Base-by-base conservation (phyloP, 2,329 filamentous ascomycete genomes). In the Pestalotiopsis sp. region DNA sequence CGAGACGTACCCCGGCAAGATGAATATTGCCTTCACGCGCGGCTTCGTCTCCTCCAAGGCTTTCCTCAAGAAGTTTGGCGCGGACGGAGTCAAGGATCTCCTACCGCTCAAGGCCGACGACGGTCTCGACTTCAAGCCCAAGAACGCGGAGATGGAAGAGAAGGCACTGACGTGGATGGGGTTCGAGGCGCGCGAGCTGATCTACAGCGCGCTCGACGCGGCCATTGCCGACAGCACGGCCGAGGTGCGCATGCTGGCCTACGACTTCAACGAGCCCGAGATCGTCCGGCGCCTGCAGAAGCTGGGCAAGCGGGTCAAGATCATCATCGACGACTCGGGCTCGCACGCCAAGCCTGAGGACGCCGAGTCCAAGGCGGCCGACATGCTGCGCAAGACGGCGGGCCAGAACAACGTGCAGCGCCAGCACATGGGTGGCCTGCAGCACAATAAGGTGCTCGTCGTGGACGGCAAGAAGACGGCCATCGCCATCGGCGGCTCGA, bases 1-100 rank as follows among this genome's bases (percentile, higher is more conserved):
- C 27, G 60, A 63, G 11, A 63, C 60, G n/a, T 63, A 63, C 11
- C 60, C 60, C 14, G 60, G 60, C 36, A 41, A 63, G 36, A 36
- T 63, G 60, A 63, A 63, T n/a, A 45, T 63, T 41, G 27, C 14
- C 60, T 63, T 63, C 60, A 63, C 60, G 12, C 60, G 60, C 14
- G 60, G 60, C 20, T 63, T 63, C 27, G 36, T 63, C 17, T 63
- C 60, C 20, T 63, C 60, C 23, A 36, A 63, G 36, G 60, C 60
- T 5, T 63, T 63, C 60, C 27, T 63, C 27, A 41, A 63, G 14
- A 63, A 63, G 38, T 63, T 63, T n/a, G 60, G 60, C 14, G 17
- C 60, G 9, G 36, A 63, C 20, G 60, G 60, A 14, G 60, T 63
- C 11, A 31, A 31, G 17, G 31, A 23, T 5, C 4, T 63, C 14